A percentile compares a stretch with the other conserved stretches of the same genome.
Conservation (phyloP, 768 basidiomycete species). For the Xanthoconium purpureum region DNA sequence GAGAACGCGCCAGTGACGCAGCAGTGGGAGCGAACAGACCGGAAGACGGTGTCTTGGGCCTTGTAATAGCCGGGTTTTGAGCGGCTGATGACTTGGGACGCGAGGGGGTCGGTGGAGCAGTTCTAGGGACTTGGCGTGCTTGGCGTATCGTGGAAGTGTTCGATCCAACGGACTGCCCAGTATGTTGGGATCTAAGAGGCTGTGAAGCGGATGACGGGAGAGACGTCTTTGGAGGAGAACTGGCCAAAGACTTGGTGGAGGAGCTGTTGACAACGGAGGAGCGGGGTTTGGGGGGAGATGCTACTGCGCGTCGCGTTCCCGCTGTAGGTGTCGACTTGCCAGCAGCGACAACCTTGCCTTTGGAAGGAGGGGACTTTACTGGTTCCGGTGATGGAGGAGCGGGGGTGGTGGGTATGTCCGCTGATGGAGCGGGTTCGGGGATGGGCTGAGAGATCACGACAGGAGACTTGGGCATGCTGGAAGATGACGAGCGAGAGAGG, state of each 20-base stretch:
- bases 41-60: conserved; percentile 61
- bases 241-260: conserved; percentile 19
- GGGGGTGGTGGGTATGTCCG: conserved; percentile 18
- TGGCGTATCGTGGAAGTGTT: conserved; percentile 28
- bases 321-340: conserved; percentile 25
- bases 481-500: conserved; percentile 34
- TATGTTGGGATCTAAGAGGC: conserved; percentile 38
- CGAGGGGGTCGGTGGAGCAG: conserved; percentile 32
- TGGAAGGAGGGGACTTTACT: conserved; percentile 20
- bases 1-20: conserved; percentile 70
- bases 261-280: conserved; percentile 17
- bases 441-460: conserved; percentile 31
- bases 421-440: conserved; percentile 21
- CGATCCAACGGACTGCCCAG: conserved; percentile 40
- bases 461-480: conserved; percentile 17
- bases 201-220: conserved; percentile 37
- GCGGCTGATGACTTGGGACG: conserved; percentile 37
- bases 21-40: conserved; percentile 82
- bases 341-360: conserved; percentile 13
- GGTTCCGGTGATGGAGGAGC: conserved; percentile 22
- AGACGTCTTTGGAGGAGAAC: conserved; percentile 30
- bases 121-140: conserved; percentile 24
- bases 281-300: conserved; percentile 32
- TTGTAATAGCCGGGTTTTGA: conserved; percentile 22
- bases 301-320: conserved; percentile 14